Base-by-base conservation (phyloP, 2,329 filamentous ascomycete species). In the Akanthomyces uredinophilus region DNA sequence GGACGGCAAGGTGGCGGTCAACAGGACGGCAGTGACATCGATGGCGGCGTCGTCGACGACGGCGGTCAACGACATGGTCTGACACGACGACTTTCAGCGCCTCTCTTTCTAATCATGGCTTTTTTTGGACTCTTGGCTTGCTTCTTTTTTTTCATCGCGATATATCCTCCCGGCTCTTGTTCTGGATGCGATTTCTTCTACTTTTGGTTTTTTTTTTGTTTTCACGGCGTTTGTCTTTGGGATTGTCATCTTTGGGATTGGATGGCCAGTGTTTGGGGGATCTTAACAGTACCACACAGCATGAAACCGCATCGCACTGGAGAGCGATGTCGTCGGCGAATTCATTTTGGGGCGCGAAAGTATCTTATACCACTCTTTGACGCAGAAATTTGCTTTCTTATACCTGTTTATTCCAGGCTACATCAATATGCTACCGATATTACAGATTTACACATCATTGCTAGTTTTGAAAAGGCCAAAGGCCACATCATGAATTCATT, bases 11-110 rank as follows among this genome's bases (percentile, higher is more conserved):
- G 43, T 18, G 18, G 22, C 20, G 4, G 10, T 4, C 11, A 8
- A 7, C 7, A 3, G 24, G 5, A 41, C 18, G 22, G 24, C 10
- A 5, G 29, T 43, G 35, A 16, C 35, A 2, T 59, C 56, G 8
- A 59, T 59, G 56, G 56, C 56, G 11, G 18, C 46, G 3, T 59
- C 56, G 7, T 59, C 56, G 22, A 32, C 56, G 18, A 59, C 56
- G 16, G 56, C 56, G 13, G 56, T 51, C 43, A 51, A 51, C 22
- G 56, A 59, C 22, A 43, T 59, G 56, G 56, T 43, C 11, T 59
- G 37, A 44, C 7, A 41, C 29, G 44, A 16, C 14, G 4, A 6
- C 22, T 14, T 20, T 22, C 27, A 6, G 20, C 44, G 6, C 16
- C 20, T 29, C 20, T 35, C 11, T 32, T 52, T 20, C 6, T 5